Evolutionary conservation across 257 asterid species (phyloP).

Genomic region (Primulina eburnea): DNA sequence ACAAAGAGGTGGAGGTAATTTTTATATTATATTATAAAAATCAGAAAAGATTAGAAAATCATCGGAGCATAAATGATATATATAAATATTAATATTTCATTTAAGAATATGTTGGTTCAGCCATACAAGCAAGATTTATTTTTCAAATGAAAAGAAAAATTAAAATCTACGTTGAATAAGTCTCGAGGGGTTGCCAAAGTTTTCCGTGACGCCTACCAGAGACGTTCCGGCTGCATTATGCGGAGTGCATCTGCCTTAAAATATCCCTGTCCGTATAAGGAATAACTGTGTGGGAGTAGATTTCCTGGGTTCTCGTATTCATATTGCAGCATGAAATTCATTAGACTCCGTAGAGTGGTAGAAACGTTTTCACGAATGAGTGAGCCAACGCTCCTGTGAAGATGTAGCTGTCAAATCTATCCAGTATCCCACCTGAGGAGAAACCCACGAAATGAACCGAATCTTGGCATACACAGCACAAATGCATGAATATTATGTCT

Average conservation of each 20-base stretch:
- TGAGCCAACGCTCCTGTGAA: conserved; percentile 90
- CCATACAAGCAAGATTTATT: neutral
- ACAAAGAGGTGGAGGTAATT: too few species aligned
- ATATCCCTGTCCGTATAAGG: neutral
- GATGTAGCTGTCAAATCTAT: conserved; percentile 88
- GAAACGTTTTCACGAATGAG: conserved; percentile 75
- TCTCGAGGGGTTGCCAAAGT: neutral
- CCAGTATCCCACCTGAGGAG: conserved; percentile 82
- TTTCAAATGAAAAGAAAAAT: neutral
- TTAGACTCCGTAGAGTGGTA: conserved; percentile 79
- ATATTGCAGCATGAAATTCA: conserved; percentile 2
- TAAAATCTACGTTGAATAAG: too few species aligned
- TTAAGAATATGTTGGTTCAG: too few species aligned
- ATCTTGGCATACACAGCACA: neutral
- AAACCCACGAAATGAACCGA: neutral
- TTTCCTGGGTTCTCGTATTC: neutral
- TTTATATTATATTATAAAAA: too few species aligned
- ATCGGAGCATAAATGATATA: too few species aligned
- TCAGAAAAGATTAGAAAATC: too few species aligned
- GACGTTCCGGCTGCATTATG: conserved; percentile 4
- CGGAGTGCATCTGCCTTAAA: conserved; percentile 1
- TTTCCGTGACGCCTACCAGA: neutral
- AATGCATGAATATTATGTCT: neutral
- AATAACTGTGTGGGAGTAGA: neutral
- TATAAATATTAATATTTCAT: too few species aligned